phyloP scores from a whole-genome alignment of 768 basidiomycete species.

The Hydnomerulius pinastri region DNA sequence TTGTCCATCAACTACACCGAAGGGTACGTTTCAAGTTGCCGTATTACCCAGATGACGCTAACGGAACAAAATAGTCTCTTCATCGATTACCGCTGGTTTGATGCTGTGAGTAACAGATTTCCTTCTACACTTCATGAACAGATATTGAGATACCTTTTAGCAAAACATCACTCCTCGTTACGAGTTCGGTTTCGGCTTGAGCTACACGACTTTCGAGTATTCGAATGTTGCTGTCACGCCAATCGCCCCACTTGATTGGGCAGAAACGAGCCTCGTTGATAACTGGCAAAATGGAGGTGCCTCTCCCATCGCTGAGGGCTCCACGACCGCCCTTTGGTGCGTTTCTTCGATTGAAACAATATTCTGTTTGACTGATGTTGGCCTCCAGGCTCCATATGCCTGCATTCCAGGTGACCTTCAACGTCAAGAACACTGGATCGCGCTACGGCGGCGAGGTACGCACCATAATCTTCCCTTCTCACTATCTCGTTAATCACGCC shows the following conservation, averaged over 20 bases:
- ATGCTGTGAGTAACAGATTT: conserved; percentile 49
- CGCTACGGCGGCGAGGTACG: conserved; percentile 66
- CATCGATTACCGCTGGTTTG: conserved; percentile 76
- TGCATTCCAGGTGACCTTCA: conserved; percentile 61
- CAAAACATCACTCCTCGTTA: conserved; percentile 76
- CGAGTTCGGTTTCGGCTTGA: conserved; percentile 89
- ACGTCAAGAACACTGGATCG: conserved; percentile 63
- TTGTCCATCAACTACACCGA: conserved; percentile 66
- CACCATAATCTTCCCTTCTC: neutral
- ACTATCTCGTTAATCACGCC: neutral
- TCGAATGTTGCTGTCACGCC: conserved; percentile 52
- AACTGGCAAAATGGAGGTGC: conserved; percentile 63
- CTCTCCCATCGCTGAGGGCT: conserved; percentile 55
- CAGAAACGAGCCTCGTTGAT: conserved; percentile 35
- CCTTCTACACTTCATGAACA: neutral
- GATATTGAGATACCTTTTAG: conserved; percentile 29
- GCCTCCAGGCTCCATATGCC: conserved; percentile 64
- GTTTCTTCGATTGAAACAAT: neutral
- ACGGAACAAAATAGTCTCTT: conserved; percentile 39
- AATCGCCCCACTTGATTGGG: conserved; percentile 37
- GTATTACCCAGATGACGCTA: neutral
- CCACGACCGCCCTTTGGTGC: conserved; percentile 62
- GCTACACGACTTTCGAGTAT: conserved; percentile 83
- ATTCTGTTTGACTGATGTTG: conserved; percentile 3
- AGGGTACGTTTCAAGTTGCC: conserved; percentile 18